phyloP scores from a whole-genome alignment of 2,329 filamentous ascomycete species.

The Fusarium pseudoanthophilum region DNA sequence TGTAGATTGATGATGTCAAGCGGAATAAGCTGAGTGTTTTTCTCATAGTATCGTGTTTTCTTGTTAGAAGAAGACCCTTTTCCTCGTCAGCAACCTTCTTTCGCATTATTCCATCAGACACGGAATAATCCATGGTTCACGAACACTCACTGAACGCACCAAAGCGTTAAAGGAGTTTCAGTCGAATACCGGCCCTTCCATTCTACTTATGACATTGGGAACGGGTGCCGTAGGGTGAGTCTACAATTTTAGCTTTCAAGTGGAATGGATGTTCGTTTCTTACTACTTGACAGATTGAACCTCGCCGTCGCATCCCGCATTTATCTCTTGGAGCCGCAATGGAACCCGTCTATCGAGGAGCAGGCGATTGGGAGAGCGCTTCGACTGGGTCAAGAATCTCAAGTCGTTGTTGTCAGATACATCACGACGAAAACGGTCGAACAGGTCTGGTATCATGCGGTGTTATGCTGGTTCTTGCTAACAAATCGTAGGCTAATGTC shows the following conservation, averaged over 20 bases:
- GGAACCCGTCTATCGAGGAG: not conserved
- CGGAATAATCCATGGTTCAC: not conserved
- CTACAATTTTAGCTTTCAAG: no score
- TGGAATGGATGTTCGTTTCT: no score
- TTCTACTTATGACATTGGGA: not conserved
- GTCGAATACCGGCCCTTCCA: not conserved
- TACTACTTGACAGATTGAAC: not conserved
- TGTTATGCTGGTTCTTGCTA: rapidly evolving
- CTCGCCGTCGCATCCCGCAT: not conserved
- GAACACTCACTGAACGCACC: not conserved
- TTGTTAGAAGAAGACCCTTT: not conserved
- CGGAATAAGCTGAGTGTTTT: no score
- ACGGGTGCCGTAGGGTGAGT: not conserved
- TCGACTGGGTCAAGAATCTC: not conserved
- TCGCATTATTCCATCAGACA: not conserved
- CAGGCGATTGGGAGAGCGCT: not conserved
- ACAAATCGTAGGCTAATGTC: rapidly evolving
- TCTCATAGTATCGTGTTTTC: not conserved
- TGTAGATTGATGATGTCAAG: no score
- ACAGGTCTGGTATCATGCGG: rapidly evolving
- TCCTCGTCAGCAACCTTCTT: not conserved
- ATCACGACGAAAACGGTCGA: not conserved
- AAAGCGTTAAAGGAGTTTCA: not conserved
- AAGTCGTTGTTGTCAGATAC: not conserved
- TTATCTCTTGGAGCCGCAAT: not conserved